Evolutionary conservation across 306 rosid species (phyloP).

Genomic region (Sphenostylis stenocarpa): DNA sequence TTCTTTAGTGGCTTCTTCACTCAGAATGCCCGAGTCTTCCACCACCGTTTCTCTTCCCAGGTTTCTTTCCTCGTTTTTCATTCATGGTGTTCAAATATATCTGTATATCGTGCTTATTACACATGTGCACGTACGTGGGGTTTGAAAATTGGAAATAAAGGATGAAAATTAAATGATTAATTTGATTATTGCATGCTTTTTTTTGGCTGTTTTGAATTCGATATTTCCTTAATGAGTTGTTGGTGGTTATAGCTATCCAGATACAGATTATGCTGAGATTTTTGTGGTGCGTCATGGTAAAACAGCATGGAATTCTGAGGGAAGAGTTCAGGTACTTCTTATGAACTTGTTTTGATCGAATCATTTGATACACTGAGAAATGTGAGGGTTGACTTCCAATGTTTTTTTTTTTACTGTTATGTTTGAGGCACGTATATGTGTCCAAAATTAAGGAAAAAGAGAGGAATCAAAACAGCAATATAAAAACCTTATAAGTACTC

Average conservation of each 20-base stretch:
- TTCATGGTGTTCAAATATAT: background rate
- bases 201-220: background rate
- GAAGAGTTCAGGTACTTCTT: slow-evolving; percentile 70
- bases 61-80: slow-evolving; percentile 38
- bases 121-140: background rate
- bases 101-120: background rate
- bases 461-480: background rate
- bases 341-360: background rate
- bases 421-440: background rate
- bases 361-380: background rate
- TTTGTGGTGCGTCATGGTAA: slow-evolving; percentile 87
- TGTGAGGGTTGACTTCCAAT: background rate
- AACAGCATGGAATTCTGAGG: slow-evolving; percentile 82
- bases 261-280: slow-evolving; percentile 66
- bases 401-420: background rate
- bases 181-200: too few species aligned
- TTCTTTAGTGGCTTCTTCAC: background rate
- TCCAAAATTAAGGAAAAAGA: background rate
- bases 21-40: slow-evolving; percentile 33
- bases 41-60: slow-evolving; percentile 52
- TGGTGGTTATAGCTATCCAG: slow-evolving; percentile 38
- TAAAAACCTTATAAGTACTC: too few species aligned
- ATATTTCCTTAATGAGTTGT: background rate
- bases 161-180: too few species aligned
- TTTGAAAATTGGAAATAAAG: background rate